phyloP scores from a whole-genome alignment of 1,284 basidiomycete species.

The Marasmius oreades region DNA sequence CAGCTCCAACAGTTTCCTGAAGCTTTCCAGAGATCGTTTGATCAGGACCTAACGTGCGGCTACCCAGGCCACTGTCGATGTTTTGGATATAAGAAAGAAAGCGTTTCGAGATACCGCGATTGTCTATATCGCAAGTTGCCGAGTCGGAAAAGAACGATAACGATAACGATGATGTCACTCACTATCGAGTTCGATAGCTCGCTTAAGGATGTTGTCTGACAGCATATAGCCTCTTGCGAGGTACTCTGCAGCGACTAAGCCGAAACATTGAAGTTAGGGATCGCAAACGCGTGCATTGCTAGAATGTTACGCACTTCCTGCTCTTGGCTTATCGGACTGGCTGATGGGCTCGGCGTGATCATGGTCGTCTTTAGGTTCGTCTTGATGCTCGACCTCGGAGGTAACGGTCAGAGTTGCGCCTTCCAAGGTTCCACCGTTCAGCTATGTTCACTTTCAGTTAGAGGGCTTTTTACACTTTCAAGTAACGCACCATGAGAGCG shows the following conservation, averaged over 20 bases:
- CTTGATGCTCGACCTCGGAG: slow-evolving; percentile 52
- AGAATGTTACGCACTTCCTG: slow-evolving; percentile 57
- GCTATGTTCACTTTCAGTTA: slow-evolving; percentile 32
- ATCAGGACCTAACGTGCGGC: slow-evolving; percentile 65
- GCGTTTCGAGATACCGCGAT: slow-evolving; percentile 82
- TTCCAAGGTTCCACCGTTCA: slow-evolving; percentile 72
- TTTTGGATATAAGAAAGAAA: slow-evolving; percentile 78
- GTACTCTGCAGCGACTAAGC: slow-evolving; percentile 81
- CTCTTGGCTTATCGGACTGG: slow-evolving; percentile 80
- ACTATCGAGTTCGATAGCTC: slow-evolving; percentile 88
- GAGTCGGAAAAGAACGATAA: background rate
- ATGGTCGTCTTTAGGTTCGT: slow-evolving; percentile 35
- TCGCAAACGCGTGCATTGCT: background rate
- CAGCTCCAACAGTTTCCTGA: slow-evolving; percentile 57
- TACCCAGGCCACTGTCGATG: slow-evolving; percentile 69
- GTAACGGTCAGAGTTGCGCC: slow-evolving; percentile 58
- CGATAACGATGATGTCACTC: slow-evolving; percentile 25
- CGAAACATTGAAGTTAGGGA: slow-evolving; percentile 4
- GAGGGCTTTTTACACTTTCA: background rate
- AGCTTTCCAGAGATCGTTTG: slow-evolving; percentile 75
- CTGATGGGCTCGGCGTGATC: slow-evolving; percentile 44
- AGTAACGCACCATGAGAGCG: slow-evolving; percentile 59
- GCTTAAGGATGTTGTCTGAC: slow-evolving; percentile 75
- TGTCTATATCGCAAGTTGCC: slow-evolving; percentile 38
- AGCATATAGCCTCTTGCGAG: slow-evolving; percentile 83